Base-by-base conservation (phyloP, 2,329 filamentous ascomycete genomes). In the Didymella segeticola region DNA sequence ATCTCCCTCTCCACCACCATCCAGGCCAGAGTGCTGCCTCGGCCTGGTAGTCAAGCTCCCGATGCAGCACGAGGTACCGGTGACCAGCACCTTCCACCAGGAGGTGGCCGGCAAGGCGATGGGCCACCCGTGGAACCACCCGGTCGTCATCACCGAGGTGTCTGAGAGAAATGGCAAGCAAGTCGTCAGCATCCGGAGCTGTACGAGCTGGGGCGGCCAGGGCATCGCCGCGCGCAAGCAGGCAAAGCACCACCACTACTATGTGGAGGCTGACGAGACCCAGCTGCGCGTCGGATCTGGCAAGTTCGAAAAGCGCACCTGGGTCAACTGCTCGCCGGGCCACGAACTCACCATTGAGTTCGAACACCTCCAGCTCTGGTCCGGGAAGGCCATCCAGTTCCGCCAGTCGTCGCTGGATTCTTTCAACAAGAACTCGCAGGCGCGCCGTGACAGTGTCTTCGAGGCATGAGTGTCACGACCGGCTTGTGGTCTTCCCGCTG, bases 291-390 rank as follows among this genome's bases (percentile, higher is more conserved):
- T 53, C 19, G 56, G 42, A 17, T 66, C 62, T 8, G 55, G 27
- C 19, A 47, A 25, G 12, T 67, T 67, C 38, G 12, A 7, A 11
- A 64, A 57, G 39, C 48, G 56, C 11, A 62, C 58, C 20, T 68
- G 61, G 36, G 37, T 69, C 43, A 68, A 68, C 30, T 51, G 65
- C 33, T 53, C 47, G 2, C 20, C 12, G 1, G 50, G 58, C 12
- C 22, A 39, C 1, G 29, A 54, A 3, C 56, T 58, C 30, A 9
- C 34, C 2, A 58, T 69, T 41, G 64, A 69, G 53, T 60, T 54
- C 43, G 19, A 55, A 20, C 27, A 64, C 38, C 57, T 70, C 29
- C 25, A 33, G 4, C 2, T 20, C 10, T 67, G 11, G n/a, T 9
- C 25, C 15, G 26, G 23, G 31, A 31, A 19, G 47, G 11, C 63